A percentile compares a stretch with the other conserved stretches of the same genome.
These are phyloP conservation scores for Solanum stenotomum DNA, from an alignment of 257 asterid species.

Conservation along the genomic window DNA sequence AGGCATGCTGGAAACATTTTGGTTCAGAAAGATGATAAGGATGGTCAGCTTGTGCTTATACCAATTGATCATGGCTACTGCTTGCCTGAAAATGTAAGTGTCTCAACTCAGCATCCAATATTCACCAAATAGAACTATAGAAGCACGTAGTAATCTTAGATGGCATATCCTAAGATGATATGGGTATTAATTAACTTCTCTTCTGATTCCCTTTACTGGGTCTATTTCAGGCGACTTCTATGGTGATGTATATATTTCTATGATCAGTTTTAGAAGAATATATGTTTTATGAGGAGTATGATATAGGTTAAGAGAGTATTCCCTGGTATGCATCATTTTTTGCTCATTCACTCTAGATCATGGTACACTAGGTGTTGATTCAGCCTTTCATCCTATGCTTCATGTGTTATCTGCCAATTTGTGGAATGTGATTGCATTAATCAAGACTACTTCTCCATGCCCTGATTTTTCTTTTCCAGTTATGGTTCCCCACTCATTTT, in stretches of 20 bases:
- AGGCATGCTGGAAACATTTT: conserved; percentile 72
- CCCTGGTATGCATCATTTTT: not conserved
- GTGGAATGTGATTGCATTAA: not conserved
- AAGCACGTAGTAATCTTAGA: not conserved
- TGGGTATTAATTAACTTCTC: not conserved
- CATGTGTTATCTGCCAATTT: not conserved
- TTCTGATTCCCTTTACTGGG: not conserved
- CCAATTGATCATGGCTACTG: conserved; percentile 83
- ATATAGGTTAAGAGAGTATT: not conserved
- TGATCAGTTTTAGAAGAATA: not conserved
- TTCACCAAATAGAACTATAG: not conserved
- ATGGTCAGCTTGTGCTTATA: conserved; percentile 40
- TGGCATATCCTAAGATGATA: not conserved
- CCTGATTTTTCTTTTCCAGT: not conserved
- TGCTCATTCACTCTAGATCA: not conserved
- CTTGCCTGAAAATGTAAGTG: conserved; percentile 69
- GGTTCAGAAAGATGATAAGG: conserved; percentile 38
- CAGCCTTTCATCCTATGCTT: not conserved
- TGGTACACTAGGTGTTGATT: not conserved
- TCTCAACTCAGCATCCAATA: not conserved
- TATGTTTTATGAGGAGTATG: not conserved
- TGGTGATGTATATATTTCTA: not conserved
- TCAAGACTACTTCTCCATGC: not conserved
- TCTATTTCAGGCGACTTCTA: not conserved
- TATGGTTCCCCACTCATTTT: not conserved